These are phyloP conservation scores for Aspergillus melleus DNA, from an alignment of 2,329 filamentous ascomycete genomes.

Conservation along the genomic window DNA sequence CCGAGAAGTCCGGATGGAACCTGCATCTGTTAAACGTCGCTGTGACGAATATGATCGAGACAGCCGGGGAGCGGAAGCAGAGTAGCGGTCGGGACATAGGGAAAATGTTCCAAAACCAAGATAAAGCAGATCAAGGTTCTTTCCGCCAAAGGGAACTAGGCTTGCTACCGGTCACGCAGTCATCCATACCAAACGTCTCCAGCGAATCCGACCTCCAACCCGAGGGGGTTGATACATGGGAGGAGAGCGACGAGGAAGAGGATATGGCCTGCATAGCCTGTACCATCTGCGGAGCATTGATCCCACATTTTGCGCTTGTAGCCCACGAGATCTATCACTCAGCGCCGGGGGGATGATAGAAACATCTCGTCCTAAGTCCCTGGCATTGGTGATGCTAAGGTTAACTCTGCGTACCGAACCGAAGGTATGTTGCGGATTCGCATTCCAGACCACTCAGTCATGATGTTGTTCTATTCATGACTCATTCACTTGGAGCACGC, in stretches of 20 bases:
- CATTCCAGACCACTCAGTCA: too few relatives aligned
- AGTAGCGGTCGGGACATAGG: conserved; percentile 73
- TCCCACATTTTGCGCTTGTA: conserved; percentile 52
- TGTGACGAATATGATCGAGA: conserved; percentile 76
- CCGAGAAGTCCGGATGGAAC: conserved; percentile 71
- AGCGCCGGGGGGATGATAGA: conserved; percentile 14
- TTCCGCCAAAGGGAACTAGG: conserved; percentile 36
- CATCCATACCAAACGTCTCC: not conserved
- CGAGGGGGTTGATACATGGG: conserved; percentile 31
- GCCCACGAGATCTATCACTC: conserved; percentile 53
- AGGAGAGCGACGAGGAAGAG: conserved; percentile 36
- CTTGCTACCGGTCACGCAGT: conserved; percentile 2
- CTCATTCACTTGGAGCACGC: too few relatives aligned
- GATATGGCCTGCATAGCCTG: conserved; percentile 38
- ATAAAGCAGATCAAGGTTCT: conserved; percentile 64
- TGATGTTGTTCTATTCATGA: too few relatives aligned
- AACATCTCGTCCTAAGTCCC: too few relatives aligned
- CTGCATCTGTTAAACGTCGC: conserved; percentile 83
- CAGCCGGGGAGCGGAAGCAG: conserved; percentile 52
- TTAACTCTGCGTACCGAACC: too few relatives aligned
- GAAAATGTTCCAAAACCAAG: conserved; percentile 77
- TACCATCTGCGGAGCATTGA: conserved; percentile 43
- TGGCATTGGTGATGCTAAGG: not conserved
- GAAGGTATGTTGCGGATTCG: too few relatives aligned
- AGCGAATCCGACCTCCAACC: too few relatives aligned